Evolutionary conservation across 805 yeast species (phyloP), one percentile per base, ranked within the genome.

Genomic region (Saturnispora quitensis): DNA sequence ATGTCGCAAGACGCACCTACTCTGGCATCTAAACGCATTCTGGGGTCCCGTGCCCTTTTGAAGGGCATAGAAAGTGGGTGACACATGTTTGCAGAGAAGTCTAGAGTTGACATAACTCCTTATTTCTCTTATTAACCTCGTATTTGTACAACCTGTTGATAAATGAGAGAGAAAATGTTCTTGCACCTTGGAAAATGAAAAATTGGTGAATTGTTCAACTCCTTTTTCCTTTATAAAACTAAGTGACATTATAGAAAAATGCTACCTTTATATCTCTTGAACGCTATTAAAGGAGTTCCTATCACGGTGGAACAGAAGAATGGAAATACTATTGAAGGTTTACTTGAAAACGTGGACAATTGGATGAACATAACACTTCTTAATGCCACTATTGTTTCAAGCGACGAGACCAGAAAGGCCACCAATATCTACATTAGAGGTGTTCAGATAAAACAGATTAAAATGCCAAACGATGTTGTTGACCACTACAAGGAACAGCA

Each of bases 281-380:
- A 95, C 50, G 86, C 96, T 51, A 88, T 96, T 17, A 90, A 89
- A 67, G 90, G 88, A 53, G 90, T 87, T 62, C 86, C 89, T 38
- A 77, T 93, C 62, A 76, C 85, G 62, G 88, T 93, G 47, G 99
- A 91, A 67, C 78, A 93, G 63, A 93, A 93, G 67, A 82, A 85
- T 52, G 97, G 98, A 34, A 97, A 88, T 62, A 82, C 91, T 9
- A 73, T 90, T 47, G 85, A 84, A 62, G 99, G 99, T 48, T 78
- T 77, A 52, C 73, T 93, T 54, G 79, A 81, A 51, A 86, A 87
- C 62, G 89, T 96, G 60, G 99, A 93, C 66, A 82, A 88, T 40
- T 87, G 95, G 89, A 93, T 93, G 99, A 93, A 93, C 67, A 73
- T 93, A 57, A 86, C 96, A 1, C 73, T 93, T 50, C 75, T 75